Base-by-base conservation (phyloP, 169 alveolate species). In the Plasmodium yoelii region DNA sequence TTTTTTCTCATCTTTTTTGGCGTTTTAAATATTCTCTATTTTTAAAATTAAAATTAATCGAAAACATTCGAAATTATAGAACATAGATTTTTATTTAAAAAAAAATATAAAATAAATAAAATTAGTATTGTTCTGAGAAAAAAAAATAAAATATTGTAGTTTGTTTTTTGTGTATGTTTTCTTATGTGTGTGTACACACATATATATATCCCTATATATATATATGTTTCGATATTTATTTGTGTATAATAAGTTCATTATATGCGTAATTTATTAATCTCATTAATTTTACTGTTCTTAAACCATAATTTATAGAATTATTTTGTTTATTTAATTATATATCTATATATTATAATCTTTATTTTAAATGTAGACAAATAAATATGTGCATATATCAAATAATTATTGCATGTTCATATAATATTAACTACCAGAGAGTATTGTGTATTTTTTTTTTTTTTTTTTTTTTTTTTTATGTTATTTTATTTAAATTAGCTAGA, bases 361-460 rank as follows among this genome's bases (percentile, higher is more conserved):
- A 34, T 34, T 34, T 34, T 34, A 34, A 34, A 34, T 34, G 7
- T 34, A 34, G 42, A 34, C 42, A 34, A 34, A 34, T 34, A 34
- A 34, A 34, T 15, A 51, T 51, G 59, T 51, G 9, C 59, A 15
- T 51, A 51, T 15, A 51, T 7, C 15, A 7, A 18, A 34, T 42
- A 26, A 46, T 19, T 12, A 46, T 19, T 19, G 42, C 46, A 39
- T 19, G 39, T 15, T 44, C 19, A 34, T 68, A 42, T 46, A 19
- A 68, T 68, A 26, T 46, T 42, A 34, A 68, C 46, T 68, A 68
- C 46, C 53, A 24, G 77, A 68, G 77, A 49, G 46, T 46, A 59
- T 46, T 64, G 26, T 53, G 44, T 34, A 18, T 64, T 64, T 64
- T 64, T 68, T 68, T 68, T 42, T 68, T 68, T 18, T n/a, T n/a